phyloP scores from a whole-genome alignment of 306 rosid genomes.

The Rubus parviflorus region DNA sequence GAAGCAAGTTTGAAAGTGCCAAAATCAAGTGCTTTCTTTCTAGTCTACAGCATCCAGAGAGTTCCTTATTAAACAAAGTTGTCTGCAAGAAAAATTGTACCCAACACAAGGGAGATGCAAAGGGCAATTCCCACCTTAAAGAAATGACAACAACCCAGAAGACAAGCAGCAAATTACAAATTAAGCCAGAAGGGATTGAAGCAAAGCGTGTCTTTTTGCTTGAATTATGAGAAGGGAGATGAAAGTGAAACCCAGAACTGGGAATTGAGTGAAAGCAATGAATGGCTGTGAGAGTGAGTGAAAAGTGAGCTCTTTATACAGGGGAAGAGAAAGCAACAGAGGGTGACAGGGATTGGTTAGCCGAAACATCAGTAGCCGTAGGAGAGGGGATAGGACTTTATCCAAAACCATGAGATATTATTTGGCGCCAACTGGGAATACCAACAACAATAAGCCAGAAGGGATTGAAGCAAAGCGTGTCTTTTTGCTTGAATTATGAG shows the following conservation, averaged over 20 bases:
- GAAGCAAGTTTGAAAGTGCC: neutral
- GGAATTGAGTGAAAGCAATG: neutral
- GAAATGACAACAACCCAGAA: conserved; percentile 14
- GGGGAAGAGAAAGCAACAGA: neutral
- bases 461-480: neutral
- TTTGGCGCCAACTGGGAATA: conserved; percentile 40
- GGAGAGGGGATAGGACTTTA: conserved; percentile 14
- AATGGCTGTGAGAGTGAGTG: neutral
- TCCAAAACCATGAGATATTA: conserved; percentile 1
- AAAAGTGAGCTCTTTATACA: neutral
- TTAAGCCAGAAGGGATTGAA: neutral
- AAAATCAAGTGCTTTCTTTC: neutral
- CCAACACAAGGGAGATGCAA: neutral
- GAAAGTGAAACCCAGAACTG: conserved; percentile 9
- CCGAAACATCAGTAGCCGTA: conserved; percentile 13
- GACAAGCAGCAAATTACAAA: conserved; percentile 8
- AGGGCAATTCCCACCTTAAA: conserved; percentile 17
- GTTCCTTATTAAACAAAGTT: neutral
- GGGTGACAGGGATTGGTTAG: neutral
- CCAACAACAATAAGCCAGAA: conserved; percentile 6
- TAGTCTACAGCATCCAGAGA: neutral
- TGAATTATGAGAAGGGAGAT: conserved; percentile 1
- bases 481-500: neutral
- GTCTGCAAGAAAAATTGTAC: neutral
- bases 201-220: neutral